Evolutionary conservation across 2,329 filamentous ascomycete species (phyloP).

Genomic region (Apiospora malaysiana): DNA sequence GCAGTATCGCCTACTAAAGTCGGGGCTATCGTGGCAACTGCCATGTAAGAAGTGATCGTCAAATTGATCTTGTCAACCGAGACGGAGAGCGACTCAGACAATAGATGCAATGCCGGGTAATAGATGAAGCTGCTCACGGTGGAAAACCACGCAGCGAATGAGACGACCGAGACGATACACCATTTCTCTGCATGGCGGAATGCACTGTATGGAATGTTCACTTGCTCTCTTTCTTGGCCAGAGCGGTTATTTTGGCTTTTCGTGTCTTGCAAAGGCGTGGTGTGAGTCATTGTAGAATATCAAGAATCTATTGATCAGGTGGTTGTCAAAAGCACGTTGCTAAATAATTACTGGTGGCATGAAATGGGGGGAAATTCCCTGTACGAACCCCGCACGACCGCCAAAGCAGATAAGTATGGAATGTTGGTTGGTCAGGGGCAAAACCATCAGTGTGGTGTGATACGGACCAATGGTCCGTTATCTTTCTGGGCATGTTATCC

Average conservation of each 20-base stretch:
- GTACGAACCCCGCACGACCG: too few species aligned
- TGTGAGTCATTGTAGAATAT: too few species aligned
- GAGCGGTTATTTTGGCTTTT: neutral
- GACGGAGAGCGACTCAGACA: conserved; percentile 23
- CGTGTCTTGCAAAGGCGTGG: neutral
- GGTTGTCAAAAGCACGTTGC: too few species aligned
- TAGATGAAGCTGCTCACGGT: conserved; percentile 28
- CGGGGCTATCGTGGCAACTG: conserved; percentile 23
- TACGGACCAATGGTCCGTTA: too few species aligned
- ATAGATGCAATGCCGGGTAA: conserved; percentile 25
- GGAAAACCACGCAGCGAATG: conserved; percentile 25
- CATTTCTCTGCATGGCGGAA: conserved; percentile 21
- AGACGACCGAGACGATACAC: conserved; percentile 23
- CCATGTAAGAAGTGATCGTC: conserved; percentile 30
- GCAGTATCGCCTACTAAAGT: conserved; percentile 26
- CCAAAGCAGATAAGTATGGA: too few species aligned
- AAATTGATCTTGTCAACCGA: conserved; percentile 27
- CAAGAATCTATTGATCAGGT: too few species aligned
- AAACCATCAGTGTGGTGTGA: too few species aligned
- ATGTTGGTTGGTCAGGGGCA: too few species aligned
- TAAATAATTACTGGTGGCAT: too few species aligned
- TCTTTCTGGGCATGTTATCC: too few species aligned
- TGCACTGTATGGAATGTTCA: neutral
- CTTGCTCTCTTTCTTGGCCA: neutral
- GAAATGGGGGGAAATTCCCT: too few species aligned